These are phyloP conservation scores for Cryphonectria carpinicola DNA, from an alignment of 2,329 filamentous ascomycete genomes.

Conservation along the genomic window DNA sequence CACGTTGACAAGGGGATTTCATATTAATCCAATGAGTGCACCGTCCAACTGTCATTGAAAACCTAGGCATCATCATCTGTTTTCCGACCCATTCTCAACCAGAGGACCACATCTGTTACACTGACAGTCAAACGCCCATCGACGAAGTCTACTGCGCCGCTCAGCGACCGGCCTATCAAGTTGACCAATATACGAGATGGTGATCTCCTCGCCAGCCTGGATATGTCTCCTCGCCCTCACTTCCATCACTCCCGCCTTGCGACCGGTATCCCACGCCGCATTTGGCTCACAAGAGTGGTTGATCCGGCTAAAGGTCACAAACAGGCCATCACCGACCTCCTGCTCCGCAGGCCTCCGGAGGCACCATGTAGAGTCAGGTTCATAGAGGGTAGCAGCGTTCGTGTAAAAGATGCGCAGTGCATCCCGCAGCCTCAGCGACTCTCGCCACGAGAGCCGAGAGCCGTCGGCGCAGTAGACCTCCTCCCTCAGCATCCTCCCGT, in stretches of 20 bases:
- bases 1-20: not conserved
- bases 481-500: not conserved
- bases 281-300: constrained; percentile 19
- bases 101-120: constrained; percentile 9
- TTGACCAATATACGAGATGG: constrained; percentile 6
- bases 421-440: constrained; percentile 9
- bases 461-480: constrained; percentile 8
- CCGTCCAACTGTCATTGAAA: not conserved
- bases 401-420: constrained; percentile 15
- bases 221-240: constrained; percentile 7
- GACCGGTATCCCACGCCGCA: constrained; percentile 11
- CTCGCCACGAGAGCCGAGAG: constrained; percentile 15
- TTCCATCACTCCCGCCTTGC: constrained; percentile 2
- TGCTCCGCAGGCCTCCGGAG: constrained; percentile 3
- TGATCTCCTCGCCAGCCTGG: constrained; percentile 14
- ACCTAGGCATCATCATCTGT: not conserved
- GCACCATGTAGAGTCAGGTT: constrained; percentile 4
- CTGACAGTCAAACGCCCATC: constrained; percentile 11
- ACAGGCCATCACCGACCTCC: constrained; percentile 12
- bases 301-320: constrained; percentile 16
- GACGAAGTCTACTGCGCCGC: constrained; percentile 1
- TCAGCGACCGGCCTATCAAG: not conserved
- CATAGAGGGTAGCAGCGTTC: constrained; percentile 13
- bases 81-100: not conserved
- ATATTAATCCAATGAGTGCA: not conserved